Conservation (phyloP, 768 basidiomycete genomes). For the Amanita phalloides region DNA sequence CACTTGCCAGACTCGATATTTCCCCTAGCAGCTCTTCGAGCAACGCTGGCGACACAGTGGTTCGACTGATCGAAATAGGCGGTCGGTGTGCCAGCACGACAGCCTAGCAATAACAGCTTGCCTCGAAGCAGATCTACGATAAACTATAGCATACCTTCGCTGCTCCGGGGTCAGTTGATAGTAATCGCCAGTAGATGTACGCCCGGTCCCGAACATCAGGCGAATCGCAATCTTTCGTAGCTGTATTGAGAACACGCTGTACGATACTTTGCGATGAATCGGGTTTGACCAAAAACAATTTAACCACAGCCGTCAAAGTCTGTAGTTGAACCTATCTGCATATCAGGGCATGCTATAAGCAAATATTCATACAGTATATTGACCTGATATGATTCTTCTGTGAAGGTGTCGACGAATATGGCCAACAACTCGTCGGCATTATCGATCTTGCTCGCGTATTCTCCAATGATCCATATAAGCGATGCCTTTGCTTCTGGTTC, state of each 20-base stretch:
- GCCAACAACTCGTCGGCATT: conserved; percentile 90
- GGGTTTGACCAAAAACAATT: conserved; percentile 92
- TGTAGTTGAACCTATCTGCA: conserved; percentile 53
- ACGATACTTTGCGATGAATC: conserved; percentile 89
- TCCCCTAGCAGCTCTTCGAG: conserved; percentile 90
- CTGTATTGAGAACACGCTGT: conserved; percentile 84
- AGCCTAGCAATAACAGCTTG: conserved; percentile 20
- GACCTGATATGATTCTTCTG: conserved; percentile 88
- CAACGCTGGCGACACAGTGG: conserved; percentile 78
- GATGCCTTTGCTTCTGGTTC: conserved; percentile 98
- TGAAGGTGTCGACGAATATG: conserved; percentile 87
- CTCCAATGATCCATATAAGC: conserved; percentile 98
- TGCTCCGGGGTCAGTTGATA: conserved; percentile 91
- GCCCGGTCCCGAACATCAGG: conserved; percentile 95
- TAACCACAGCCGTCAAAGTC: conserved; percentile 91
- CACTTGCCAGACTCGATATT: conserved; percentile 82
- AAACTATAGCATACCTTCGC: conserved; percentile 56
- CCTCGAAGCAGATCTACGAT: background rate
- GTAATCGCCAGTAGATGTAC: conserved; percentile 94
- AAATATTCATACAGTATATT: conserved; percentile 13
- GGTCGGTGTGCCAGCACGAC: conserved; percentile 90
- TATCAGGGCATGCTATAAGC: conserved; percentile 1
- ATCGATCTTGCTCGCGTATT: conserved; percentile 95
- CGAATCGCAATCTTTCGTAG: conserved; percentile 95
- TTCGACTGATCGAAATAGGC: conserved; percentile 87